Conservation (phyloP, 1,284 basidiomycete species). For the Cutaneotrichosporon spelunceum region DNA sequence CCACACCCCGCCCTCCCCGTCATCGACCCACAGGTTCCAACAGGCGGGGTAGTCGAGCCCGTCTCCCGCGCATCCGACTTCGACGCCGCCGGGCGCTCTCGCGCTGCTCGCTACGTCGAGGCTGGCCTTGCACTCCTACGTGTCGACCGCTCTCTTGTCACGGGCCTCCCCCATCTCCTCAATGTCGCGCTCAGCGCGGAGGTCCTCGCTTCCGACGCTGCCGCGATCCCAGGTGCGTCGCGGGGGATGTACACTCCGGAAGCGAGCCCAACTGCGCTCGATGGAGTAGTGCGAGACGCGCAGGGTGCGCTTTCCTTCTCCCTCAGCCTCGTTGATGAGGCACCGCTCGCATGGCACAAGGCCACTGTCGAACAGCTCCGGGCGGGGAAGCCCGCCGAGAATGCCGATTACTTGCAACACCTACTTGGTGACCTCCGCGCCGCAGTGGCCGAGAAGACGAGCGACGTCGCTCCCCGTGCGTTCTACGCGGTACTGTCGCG, state of each 20-base stretch:
- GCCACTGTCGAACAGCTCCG: conserved; percentile 52
- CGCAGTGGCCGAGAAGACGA: conserved; percentile 15
- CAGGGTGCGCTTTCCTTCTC: conserved; percentile 68
- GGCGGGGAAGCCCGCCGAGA: conserved; percentile 13
- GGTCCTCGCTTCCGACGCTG: conserved; percentile 52
- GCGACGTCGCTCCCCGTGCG: conserved; percentile 58
- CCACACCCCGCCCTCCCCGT: conserved; percentile 62
- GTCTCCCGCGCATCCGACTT: conserved; percentile 30
- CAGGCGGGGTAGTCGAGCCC: neutral
- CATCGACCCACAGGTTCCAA: conserved; percentile 56
- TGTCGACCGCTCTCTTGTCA: conserved; percentile 63
- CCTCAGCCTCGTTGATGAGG: conserved; percentile 56
- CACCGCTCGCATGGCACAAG: conserved; percentile 56
- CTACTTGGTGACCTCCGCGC: conserved; percentile 25
- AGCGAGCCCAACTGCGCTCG: conserved; percentile 52
- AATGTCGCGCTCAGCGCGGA: conserved; percentile 40
- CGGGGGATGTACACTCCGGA: conserved; percentile 57
- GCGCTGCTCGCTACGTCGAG: conserved; percentile 64
- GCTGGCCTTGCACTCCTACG: conserved; percentile 63
- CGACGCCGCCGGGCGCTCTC: conserved; percentile 51
- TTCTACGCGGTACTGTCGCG: conserved; percentile 62
- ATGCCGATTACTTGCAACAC: conserved; percentile 37
- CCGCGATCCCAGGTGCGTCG: conserved; percentile 55
- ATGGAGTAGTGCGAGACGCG: conserved; percentile 56
- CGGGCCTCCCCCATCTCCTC: conserved; percentile 33